Evolutionary conservation across 345 rosid genomes (phyloP).

Genomic region (Lepidium didymum): DNA sequence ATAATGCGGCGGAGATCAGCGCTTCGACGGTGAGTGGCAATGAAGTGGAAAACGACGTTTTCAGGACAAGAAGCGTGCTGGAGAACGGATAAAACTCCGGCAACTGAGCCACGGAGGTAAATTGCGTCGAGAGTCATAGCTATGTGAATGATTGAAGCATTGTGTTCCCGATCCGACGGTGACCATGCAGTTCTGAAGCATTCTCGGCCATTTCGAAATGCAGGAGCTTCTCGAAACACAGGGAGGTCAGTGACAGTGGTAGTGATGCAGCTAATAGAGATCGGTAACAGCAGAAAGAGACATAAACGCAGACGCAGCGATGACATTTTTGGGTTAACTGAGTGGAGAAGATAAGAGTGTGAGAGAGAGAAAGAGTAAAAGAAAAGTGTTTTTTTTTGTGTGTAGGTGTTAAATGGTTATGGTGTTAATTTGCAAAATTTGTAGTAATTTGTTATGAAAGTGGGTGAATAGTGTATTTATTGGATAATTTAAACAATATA

Average conservation of each 20-base stretch:
- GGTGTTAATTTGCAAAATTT: background rate
- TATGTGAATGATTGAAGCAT: slow-evolving; percentile 51
- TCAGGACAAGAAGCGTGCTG: slow-evolving; percentile 84
- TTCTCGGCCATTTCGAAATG: slow-evolving; percentile 63
- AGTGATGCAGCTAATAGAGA: slow-evolving; percentile 2
- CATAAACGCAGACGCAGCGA: slow-evolving; percentile 1
- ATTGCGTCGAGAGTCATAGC: slow-evolving; percentile 80
- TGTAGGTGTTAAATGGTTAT: background rate
- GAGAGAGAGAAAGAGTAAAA: background rate
- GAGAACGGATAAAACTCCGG: slow-evolving; percentile 76
- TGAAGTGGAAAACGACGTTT: slow-evolving; percentile 80
- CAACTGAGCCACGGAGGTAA: slow-evolving; percentile 88
- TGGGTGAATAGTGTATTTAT: background rate
- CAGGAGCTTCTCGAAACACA: slow-evolving; percentile 57
- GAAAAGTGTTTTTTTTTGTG: background rate
- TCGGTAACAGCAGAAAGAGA: background rate
- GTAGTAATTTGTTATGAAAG: background rate
- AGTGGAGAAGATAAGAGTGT: background rate
- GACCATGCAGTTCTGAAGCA: slow-evolving; percentile 40
- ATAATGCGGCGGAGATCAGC: slow-evolving; percentile 51
- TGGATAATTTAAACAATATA: no score
- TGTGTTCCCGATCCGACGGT: slow-evolving; percentile 21
- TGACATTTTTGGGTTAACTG: background rate
- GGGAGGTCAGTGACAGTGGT: slow-evolving; percentile 27
- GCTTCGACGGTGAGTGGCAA: slow-evolving; percentile 43